Evolutionary conservation across 139 green algal genomes (phyloP).

Genomic region (Chlorella sp.): DNA sequence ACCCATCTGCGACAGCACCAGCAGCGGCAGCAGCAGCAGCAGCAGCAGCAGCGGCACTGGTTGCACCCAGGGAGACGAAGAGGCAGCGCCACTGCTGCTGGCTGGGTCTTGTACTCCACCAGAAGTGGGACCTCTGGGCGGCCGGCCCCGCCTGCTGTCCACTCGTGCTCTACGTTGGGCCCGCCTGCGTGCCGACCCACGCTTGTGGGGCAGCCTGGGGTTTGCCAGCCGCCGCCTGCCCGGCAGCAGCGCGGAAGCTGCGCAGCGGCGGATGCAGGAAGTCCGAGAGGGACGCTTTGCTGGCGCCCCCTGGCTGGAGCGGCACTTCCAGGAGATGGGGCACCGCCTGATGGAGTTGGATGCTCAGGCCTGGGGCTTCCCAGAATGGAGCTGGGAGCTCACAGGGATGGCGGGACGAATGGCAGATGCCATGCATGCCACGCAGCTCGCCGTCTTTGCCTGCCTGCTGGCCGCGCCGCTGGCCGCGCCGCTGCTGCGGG

Average conservation of each 20-base stretch:
- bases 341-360: not conserved
- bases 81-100: too few species aligned
- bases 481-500: not conserved
- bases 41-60: not conserved
- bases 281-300: not conserved
- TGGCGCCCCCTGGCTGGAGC: not conserved
- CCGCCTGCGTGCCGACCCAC: not conserved
- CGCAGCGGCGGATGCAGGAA: not conserved
- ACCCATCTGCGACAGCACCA: not conserved
- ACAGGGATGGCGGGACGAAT: not conserved
- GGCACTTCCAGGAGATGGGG: not conserved
- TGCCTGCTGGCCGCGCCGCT: not conserved
- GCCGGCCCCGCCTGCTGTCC: not conserved
- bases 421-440: not conserved
- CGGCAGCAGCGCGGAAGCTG: not conserved
- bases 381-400: not conserved
- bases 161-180: not conserved
- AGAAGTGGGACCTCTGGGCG: not conserved
- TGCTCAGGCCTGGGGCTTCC: too few species aligned
- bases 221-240: constrained; percentile 6
- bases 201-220: not conserved
- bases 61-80: too few species aligned
- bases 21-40: not conserved
- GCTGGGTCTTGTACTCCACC: not conserved
- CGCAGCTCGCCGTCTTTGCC: not conserved